Evolutionary conservation across 306 rosid genomes (phyloP), one percentile per base, ranked within the genome.

Genomic region (Casuarina cunninghamiana): DNA sequence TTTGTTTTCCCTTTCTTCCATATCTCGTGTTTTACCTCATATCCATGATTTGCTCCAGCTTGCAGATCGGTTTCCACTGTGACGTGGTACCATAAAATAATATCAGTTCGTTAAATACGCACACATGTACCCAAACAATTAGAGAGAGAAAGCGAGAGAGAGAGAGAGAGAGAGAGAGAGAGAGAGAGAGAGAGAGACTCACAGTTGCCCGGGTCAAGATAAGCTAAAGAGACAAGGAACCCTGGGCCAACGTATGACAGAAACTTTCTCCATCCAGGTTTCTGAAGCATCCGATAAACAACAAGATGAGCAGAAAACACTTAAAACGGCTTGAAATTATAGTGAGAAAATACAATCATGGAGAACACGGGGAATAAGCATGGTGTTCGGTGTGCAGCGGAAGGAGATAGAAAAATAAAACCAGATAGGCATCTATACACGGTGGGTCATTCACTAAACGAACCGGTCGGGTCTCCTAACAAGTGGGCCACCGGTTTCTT

Each of bases 61-160:
- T 94, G 98, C 51, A 94, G 86, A 84, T 94, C 98, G 82, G 97
- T 94, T 87, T 94, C 94, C 96, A 94, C 97, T 94, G 87, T 41
- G 44, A 68, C 17, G 45, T 38, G n/a, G 17, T 10, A 48, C 19
- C 38, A 46, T 72, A 72, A 54, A 49, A 63, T 46, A 3, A n/a
- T 38, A 48, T 41, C 16, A 4, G 7, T 2, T 4, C 39, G 5
- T 13, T 2, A 37, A 74, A 7, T 4, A 54, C 3, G 19, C 3
- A 5, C 45, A 16, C 37, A 63, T 7, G 12, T 26, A 37, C 10
- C 9, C 5, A 39, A 0, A 26, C 32, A 26, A 26, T 26, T 26
- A 26, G 3, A 53, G 13, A 6, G 21, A 19, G 17, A 37, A 43
- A 15, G 13, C 3, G 21, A 12, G 17, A 37, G 51, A 15, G 53